These are phyloP conservation scores for Stephania japonica DNA, from an alignment of 164 flowering plant genomes.

Conservation along the genomic window DNA sequence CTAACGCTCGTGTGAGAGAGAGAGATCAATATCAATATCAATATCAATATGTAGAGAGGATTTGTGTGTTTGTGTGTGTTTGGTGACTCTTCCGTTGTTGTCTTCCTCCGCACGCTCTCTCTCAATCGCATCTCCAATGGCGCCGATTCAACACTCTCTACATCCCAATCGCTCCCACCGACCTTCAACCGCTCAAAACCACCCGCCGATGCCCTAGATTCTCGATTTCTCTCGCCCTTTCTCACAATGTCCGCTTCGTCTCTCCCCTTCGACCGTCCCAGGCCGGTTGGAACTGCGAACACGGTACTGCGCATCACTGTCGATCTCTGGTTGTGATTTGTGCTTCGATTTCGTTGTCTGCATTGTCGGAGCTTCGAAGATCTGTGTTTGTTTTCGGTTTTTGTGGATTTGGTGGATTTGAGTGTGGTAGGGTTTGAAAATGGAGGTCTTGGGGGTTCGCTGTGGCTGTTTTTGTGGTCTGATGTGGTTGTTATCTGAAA, in stretches of 20 bases:
- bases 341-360: not conserved
- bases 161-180: not conserved
- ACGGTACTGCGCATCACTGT: conserved; percentile 35
- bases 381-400: not conserved
- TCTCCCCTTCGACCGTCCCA: conserved; percentile 75
- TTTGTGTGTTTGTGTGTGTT: not conserved
- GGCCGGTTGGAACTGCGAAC: conserved; percentile 48
- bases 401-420: not conserved
- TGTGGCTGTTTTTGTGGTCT: not conserved
- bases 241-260: conserved; percentile 65
- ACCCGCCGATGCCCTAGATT: conserved; percentile 10
- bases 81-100: not conserved
- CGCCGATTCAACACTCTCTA: not conserved
- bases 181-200: not conserved
- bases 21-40: not conserved
- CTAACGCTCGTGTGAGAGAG: not conserved
- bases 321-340: not conserved
- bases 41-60: not conserved
- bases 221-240: not conserved
- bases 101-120: not conserved
- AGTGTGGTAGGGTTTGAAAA: not conserved
- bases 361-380: not conserved
- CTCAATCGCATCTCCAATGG: not conserved
- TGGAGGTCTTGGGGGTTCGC: not conserved
- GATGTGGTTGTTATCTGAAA: not conserved